Evolutionary conservation across 1,139 yeast species (phyloP).

Genomic region (Pichia terricola): DNA sequence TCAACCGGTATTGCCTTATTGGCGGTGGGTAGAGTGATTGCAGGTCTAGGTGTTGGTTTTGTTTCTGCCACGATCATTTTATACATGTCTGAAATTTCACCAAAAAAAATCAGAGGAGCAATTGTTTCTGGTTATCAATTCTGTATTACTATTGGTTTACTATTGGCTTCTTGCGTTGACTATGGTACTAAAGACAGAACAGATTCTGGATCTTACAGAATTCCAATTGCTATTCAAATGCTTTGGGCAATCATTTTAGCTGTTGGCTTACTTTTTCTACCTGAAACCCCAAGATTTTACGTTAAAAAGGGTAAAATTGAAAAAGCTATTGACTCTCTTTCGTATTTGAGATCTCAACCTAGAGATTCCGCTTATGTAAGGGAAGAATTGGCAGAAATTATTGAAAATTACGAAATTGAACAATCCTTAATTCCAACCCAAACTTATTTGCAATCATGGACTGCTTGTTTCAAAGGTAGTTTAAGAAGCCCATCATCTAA

Average conservation of each 20-base stretch:
- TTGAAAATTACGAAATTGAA: conserved; percentile 35
- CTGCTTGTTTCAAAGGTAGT: conserved; percentile 27
- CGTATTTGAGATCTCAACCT: conserved; percentile 35
- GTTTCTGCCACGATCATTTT: conserved; percentile 58
- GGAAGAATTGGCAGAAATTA: conserved; percentile 34
- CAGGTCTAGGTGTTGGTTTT: conserved; percentile 63
- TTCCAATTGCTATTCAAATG: conserved; percentile 49
- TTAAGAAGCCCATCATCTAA: conserved; percentile 25
- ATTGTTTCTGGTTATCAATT: conserved; percentile 60
- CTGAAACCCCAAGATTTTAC: conserved; percentile 63
- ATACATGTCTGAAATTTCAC: conserved; percentile 65
- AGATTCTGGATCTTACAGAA: conserved; percentile 53
- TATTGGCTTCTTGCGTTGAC: conserved; percentile 58
- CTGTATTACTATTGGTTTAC: conserved; percentile 59
- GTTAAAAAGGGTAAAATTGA: conserved; percentile 37
- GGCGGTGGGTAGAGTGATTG: conserved; percentile 51
- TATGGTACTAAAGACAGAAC: conserved; percentile 46
- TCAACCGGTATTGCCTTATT: conserved; percentile 36
- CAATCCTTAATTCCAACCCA: conserved; percentile 24
- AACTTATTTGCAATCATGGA: conserved; percentile 23
- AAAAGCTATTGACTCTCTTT: conserved; percentile 37
- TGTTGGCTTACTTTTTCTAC: conserved; percentile 47
- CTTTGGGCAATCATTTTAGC: conserved; percentile 46
- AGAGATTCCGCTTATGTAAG: conserved; percentile 29
- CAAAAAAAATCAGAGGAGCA: conserved; percentile 61